Evolutionary conservation across 2,329 filamentous ascomycete species (phyloP).

Genomic region (Pyricularia pennisetigena): DNA sequence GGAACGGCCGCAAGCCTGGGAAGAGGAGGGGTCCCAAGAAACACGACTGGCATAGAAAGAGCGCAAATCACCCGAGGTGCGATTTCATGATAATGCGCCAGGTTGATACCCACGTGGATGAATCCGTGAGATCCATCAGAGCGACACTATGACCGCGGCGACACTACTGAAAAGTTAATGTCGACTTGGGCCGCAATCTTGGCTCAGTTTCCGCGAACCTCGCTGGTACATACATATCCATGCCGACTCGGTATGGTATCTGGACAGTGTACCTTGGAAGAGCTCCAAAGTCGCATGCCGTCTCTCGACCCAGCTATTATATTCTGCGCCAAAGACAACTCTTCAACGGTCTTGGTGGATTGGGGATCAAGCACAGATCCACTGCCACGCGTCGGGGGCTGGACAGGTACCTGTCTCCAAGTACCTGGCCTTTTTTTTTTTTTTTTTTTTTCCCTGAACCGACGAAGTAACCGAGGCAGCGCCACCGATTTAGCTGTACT

Average conservation of each 20-base stretch:
- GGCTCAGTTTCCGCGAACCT: neutral
- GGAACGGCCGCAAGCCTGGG: no score
- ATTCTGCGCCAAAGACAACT: neutral
- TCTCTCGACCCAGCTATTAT: no score
- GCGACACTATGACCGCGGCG: no score
- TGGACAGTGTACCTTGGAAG: neutral
- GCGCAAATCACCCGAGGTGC: neutral
- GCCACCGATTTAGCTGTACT: neutral
- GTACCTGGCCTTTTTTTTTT: neutral
- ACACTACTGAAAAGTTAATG: no score
- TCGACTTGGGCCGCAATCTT: no score
- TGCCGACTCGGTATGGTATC: neutral
- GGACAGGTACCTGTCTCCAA: neutral
- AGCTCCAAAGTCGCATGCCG: no score
- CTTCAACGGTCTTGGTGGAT: neutral
- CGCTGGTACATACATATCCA: neutral
- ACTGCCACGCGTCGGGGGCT: neutral
- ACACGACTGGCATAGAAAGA: no score
- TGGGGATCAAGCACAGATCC: neutral
- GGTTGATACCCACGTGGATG: neutral
- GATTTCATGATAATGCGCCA: neutral
- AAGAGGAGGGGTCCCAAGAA: no score
- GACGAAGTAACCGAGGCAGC: neutral
- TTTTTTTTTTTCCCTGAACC: no score
- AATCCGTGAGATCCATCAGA: neutral